Conservation (phyloP, 164 flowering plant species). For the Nymphaea colorata region DNA sequence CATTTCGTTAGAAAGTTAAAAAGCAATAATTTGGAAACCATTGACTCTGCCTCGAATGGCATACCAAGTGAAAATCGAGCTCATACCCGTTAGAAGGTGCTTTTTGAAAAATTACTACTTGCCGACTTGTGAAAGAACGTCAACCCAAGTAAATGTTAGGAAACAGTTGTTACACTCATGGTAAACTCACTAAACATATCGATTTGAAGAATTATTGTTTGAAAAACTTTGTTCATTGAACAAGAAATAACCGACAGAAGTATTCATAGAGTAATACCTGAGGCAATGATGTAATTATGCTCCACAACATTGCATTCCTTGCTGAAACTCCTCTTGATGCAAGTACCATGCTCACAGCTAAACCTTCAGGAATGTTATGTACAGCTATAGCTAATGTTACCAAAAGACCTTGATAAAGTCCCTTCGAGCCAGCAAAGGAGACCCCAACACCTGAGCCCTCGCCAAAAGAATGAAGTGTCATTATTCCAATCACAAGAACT, state of each 20-base stretch:
- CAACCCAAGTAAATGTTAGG: no score
- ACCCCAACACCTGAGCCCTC: constrained; percentile 99
- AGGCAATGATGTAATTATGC: constrained; percentile 92
- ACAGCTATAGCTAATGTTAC: constrained; percentile 98
- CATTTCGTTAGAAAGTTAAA: no score
- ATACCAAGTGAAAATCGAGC: no score
- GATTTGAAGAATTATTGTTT: no score
- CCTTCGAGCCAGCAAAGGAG: constrained; percentile 98
- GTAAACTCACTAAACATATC: no score
- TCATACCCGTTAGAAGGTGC: no score
- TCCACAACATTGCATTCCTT: constrained; percentile 96
- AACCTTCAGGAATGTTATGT: constrained; percentile 96
- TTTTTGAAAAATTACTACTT: no score
- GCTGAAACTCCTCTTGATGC: constrained; percentile 98
- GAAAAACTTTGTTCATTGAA: background rate
- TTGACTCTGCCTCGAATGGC: no score
- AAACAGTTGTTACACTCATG: no score
- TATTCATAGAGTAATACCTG: constrained; percentile 39
- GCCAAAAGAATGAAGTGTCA: constrained; percentile 99
- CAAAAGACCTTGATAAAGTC: constrained; percentile 84
- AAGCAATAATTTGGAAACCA: no score
- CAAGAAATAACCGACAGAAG: background rate
- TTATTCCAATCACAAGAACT: constrained; percentile 92
- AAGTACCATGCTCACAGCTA: constrained; percentile 98
- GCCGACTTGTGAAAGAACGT: no score